Conservation (phyloP, 2,329 filamentous ascomycete species). For the Xylaria digitata region DNA sequence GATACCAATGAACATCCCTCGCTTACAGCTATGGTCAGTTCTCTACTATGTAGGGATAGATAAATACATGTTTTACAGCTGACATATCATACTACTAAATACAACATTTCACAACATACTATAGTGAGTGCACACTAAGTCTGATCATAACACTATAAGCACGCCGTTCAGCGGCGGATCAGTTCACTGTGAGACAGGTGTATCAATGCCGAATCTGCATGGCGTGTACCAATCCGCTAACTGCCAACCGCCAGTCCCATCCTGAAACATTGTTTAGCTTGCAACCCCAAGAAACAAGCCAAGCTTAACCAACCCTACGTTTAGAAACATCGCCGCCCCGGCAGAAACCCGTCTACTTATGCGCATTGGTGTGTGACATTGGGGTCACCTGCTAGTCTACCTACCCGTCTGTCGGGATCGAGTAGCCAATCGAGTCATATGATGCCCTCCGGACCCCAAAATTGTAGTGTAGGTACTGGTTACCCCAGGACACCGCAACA, state of each 20-base stretch:
- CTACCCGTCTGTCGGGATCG: background rate
- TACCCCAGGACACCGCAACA: background rate
- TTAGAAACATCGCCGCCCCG: background rate
- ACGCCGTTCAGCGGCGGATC: background rate
- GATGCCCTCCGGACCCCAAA: background rate
- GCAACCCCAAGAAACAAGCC: constrained; percentile 2
- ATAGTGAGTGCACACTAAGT: no score
- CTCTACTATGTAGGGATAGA: no score
- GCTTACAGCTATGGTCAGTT: no score
- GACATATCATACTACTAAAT: no score
- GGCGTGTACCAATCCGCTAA: background rate
- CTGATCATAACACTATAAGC: background rate
- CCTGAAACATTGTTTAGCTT: constrained; percentile 4
- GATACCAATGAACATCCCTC: no score
- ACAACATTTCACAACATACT: no score
- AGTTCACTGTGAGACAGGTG: background rate
- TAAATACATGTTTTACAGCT: no score
- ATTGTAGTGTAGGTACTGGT: background rate
- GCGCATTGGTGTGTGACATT: background rate
- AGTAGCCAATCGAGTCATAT: background rate
- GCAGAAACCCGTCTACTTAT: background rate
- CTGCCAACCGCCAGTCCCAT: background rate
- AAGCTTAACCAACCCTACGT: background rate
- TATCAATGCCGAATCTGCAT: background rate
- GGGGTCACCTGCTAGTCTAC: background rate